These are phyloP conservation scores for maize (Zea mays) DNA, from an alignment of 176 grass and related monocot species.

Conservation along the genomic window DNA sequence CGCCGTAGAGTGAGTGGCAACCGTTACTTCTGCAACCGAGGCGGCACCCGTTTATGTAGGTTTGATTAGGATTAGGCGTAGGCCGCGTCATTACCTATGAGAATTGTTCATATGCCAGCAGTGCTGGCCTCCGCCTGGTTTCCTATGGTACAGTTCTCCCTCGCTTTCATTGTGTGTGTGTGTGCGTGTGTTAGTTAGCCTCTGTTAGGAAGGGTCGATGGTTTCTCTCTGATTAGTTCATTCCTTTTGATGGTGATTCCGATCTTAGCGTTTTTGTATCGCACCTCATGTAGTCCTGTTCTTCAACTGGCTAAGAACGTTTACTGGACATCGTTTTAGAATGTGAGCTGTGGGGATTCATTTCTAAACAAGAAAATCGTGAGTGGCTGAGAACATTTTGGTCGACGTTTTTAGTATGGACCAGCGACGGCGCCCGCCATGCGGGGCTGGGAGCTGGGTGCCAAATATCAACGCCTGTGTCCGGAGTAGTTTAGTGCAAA, in stretches of 20 bases:
- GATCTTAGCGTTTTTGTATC: neutral
- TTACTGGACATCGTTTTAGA: too few species aligned
- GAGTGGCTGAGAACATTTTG: too few species aligned
- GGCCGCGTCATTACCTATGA: constrained; percentile 37
- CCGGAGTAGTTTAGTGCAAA: too few species aligned
- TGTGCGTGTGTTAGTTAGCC: neutral
- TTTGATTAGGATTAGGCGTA: constrained; percentile 31
- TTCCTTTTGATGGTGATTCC: neutral
- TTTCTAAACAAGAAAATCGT: too few species aligned
- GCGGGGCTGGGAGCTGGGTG: too few species aligned
- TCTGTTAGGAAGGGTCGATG: constrained; percentile 15
- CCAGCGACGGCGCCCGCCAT: too few species aligned
- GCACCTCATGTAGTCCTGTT: neutral
- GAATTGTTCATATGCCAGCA: neutral
- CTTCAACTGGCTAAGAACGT: neutral
- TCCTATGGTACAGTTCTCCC: constrained; percentile 9
- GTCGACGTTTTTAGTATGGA: too few species aligned
- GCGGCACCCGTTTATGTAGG: constrained; percentile 23
- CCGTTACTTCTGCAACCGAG: constrained; percentile 25
- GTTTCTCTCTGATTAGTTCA: constrained; percentile 7
- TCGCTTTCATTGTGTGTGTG: neutral
- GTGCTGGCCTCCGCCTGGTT: neutral
- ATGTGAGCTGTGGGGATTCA: too few species aligned
- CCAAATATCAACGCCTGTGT: too few species aligned
- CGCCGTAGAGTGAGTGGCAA: constrained; percentile 27